These are phyloP conservation scores for Kodamaea kakaduensis DNA, from an alignment of 805 yeast species.

Conservation along the genomic window DNA sequence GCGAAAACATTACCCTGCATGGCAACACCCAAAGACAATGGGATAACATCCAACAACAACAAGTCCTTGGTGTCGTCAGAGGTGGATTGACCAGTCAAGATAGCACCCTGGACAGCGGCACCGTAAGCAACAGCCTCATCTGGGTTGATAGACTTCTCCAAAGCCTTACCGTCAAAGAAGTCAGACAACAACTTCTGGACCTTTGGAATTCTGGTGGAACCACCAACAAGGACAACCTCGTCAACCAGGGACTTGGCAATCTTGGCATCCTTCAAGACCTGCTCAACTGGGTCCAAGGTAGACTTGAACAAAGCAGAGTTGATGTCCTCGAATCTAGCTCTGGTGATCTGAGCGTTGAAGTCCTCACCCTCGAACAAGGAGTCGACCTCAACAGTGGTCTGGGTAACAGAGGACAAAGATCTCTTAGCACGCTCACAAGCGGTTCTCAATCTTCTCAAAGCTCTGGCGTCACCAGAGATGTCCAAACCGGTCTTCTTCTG, in stretches of 20 bases:
- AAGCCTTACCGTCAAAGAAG: conserved; percentile 48
- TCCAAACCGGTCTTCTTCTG: conserved; percentile 45
- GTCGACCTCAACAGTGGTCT: conserved; percentile 48
- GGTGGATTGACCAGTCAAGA: conserved; percentile 48
- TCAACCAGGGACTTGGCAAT: conserved; percentile 39
- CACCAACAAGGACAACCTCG: conserved; percentile 49
- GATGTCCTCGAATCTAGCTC: conserved; percentile 50
- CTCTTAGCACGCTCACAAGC: conserved; percentile 52
- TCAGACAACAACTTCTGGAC: conserved; percentile 48
- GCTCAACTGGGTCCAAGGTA: conserved; percentile 48
- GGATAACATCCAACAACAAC: conserved; percentile 48
- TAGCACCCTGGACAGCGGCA: conserved; percentile 51
- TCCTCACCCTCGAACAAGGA: conserved; percentile 49
- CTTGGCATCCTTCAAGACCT: conserved; percentile 46
- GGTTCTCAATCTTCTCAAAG: conserved; percentile 49
- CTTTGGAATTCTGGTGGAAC: conserved; percentile 51
- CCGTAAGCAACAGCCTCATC: conserved; percentile 52
- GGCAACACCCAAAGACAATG: conserved; percentile 49
- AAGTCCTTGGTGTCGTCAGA: conserved; percentile 48
- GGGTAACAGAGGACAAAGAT: conserved; percentile 47
- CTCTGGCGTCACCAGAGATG: conserved; percentile 46
- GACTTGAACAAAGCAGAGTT: conserved; percentile 49
- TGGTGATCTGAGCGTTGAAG: conserved; percentile 46
- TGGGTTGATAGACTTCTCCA: conserved; percentile 47
- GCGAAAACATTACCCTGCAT: conserved; percentile 50